Percentiles rank a stretch among this genome's conserved stretches.
phyloP scores from a whole-genome alignment of 768 basidiomycete species.

The Mycena chlorophos region DNA sequence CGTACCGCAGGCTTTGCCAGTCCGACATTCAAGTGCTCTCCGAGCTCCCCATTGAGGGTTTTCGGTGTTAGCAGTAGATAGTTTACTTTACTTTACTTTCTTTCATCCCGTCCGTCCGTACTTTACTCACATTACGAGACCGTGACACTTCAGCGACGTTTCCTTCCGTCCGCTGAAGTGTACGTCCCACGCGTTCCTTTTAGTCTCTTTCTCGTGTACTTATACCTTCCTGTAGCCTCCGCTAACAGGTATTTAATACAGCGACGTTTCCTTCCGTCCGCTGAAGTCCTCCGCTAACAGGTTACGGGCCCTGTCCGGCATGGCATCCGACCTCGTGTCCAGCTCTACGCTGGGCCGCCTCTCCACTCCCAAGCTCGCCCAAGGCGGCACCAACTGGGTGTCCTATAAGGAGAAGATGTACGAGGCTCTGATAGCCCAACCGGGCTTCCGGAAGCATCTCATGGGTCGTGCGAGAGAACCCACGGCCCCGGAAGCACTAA shows the following conservation, averaged over 20 bases:
- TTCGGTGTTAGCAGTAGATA: constrained; percentile 13
- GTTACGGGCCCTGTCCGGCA: not conserved
- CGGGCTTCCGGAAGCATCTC: not conserved
- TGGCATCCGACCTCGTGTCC: not conserved
- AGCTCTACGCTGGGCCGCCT: not conserved
- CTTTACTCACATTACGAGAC: no score
- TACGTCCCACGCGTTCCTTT: no score
- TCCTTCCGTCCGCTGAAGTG: no score
- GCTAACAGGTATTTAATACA: not conserved
- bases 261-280: not conserved
- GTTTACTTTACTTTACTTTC: constrained; percentile 1
- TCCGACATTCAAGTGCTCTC: no score
- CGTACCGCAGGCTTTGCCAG: no score
- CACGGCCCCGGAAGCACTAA: not conserved
- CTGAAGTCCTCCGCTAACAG: not conserved
- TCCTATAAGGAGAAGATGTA: not conserved
- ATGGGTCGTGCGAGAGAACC: not conserved
- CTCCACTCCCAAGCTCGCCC: not conserved
- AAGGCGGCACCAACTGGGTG: not conserved
- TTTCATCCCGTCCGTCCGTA: constrained; percentile 4
- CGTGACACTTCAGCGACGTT: no score
- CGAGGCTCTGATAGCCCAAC: not conserved
- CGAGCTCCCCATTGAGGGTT: no score
- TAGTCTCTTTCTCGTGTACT: no score
- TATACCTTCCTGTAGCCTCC: not conserved